Conservation (phyloP, 352 stramenopile genomes). For the Thalassiosira allenii region DNA sequence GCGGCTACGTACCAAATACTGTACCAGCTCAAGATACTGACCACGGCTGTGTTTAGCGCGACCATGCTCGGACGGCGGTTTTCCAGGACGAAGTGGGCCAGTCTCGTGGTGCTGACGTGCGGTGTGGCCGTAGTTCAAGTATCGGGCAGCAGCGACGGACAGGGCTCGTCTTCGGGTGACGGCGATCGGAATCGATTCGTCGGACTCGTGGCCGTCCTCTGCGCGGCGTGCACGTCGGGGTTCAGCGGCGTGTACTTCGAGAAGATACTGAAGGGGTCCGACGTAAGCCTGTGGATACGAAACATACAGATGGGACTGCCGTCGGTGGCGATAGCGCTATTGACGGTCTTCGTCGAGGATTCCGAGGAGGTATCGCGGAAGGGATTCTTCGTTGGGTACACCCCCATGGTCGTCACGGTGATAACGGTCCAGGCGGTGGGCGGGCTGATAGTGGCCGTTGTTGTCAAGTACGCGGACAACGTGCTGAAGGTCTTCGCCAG, state of each 20-base stretch:
- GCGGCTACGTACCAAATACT: conserved; percentile 90
- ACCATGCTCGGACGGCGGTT: conserved; percentile 83
- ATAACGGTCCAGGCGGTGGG: conserved; percentile 87
- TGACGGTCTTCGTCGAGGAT: conserved; percentile 87
- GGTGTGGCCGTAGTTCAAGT: conserved; percentile 88
- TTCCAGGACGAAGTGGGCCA: conserved; percentile 80
- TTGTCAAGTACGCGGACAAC: conserved; percentile 94
- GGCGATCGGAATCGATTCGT: conserved; percentile 71
- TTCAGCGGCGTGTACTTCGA: conserved; percentile 91
- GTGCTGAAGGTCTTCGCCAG: conserved; percentile 93
- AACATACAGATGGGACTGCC: conserved; percentile 92
- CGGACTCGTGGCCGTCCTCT: conserved; percentile 86
- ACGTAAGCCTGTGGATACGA: conserved; percentile 88
- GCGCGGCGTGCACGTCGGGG: conserved; percentile 85
- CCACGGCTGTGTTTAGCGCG: conserved; percentile 87
- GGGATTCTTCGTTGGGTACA: conserved; percentile 91
- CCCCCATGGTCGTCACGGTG: conserved; percentile 75
- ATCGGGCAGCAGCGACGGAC: conserved; percentile 60
- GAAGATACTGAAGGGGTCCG: conserved; percentile 87
- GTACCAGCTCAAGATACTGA: conserved; percentile 90
- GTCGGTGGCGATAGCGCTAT: conserved; percentile 85
- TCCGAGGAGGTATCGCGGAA: conserved; percentile 66
- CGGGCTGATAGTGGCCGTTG: conserved; percentile 91
- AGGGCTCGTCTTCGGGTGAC: conserved; percentile 11
- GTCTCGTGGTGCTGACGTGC: conserved; percentile 84